phyloP scores from a whole-genome alignment of 148 eudicot genomes.

The Rhododendron kiyosumense region DNA sequence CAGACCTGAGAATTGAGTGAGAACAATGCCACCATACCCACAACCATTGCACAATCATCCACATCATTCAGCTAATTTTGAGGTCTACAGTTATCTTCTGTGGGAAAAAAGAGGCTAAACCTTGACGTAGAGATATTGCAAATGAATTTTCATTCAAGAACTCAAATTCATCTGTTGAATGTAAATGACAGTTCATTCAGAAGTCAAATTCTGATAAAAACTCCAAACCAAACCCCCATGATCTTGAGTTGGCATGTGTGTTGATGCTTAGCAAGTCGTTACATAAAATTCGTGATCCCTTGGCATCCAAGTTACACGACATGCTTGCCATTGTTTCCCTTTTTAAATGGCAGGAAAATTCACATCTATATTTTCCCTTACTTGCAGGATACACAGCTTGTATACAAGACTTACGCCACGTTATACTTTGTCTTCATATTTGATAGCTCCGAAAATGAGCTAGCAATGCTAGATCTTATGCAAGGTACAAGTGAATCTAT shows the following conservation, averaged over 20 bases:
- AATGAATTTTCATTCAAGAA: background rate
- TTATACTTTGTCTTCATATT: slow-evolving; percentile 79
- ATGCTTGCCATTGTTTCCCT: background rate
- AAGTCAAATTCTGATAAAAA: background rate
- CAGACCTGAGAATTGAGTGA: background rate
- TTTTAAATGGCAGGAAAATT: no score
- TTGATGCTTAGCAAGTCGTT: background rate
- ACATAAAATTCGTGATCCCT: background rate
- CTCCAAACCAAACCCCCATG: background rate
- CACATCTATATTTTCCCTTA: background rate
- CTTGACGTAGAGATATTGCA: no score
- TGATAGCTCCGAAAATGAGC: slow-evolving; percentile 84
- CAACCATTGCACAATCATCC: background rate
- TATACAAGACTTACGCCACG: slow-evolving; percentile 85
- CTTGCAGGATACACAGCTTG: slow-evolving; percentile 82
- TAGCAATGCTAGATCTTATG: slow-evolving; percentile 91
- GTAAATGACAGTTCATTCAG: background rate
- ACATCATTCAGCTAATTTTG: background rate
- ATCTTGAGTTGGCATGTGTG: background rate
- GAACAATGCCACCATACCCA: background rate
- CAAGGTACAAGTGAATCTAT: slow-evolving; percentile 55
- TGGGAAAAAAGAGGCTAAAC: background rate
- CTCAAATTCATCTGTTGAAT: background rate
- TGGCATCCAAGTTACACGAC: slow-evolving; percentile 5
- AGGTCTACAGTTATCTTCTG: background rate